Conservation (phyloP, 2,329 filamentous ascomycete species). For the Aureobasidium pullulans region DNA sequence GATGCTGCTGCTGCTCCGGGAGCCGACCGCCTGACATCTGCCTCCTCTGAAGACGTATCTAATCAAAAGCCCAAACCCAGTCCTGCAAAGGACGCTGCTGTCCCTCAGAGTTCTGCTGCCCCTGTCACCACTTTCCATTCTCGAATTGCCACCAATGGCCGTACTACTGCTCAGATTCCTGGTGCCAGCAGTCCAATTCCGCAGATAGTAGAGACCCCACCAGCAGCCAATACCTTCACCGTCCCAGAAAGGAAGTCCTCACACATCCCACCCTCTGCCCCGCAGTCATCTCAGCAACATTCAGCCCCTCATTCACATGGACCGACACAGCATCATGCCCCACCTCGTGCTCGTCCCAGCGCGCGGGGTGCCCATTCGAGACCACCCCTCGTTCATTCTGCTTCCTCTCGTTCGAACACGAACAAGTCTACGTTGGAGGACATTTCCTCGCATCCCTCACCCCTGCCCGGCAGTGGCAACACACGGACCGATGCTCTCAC, state of each 20-base stretch:
- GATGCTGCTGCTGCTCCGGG: constrained; percentile 23
- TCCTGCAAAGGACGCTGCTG: neutral
- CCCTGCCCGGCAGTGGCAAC: constrained; percentile 57
- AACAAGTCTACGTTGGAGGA: constrained; percentile 49
- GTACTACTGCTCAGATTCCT: constrained; percentile 46
- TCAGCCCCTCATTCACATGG: constrained; percentile 19
- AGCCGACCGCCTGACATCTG: constrained; percentile 16
- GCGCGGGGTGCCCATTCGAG: constrained; percentile 25
- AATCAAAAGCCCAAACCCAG: neutral
- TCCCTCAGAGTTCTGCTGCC: constrained; percentile 22
- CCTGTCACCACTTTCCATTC: constrained; percentile 46
- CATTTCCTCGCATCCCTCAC: constrained; percentile 57
- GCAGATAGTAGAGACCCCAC: constrained; percentile 58
- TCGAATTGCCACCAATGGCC: constrained; percentile 48
- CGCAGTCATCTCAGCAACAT: neutral
- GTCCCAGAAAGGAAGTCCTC: constrained; percentile 47
- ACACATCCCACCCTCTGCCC: constrained; percentile 26
- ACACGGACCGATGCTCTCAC: constrained; percentile 71
- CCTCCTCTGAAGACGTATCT: constrained; percentile 23
- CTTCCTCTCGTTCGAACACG: constrained; percentile 24
- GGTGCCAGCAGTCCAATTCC: constrained; percentile 44
- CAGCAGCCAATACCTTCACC: constrained; percentile 23
- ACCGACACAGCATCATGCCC: constrained; percentile 19
- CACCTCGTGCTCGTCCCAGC: constrained; percentile 19
- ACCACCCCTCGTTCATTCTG: constrained; percentile 26